Percentiles rank a stretch among this genome's conserved stretches.
phyloP scores from a whole-genome alignment of 148 eudicot species.

The Nepenthes gracilis region DNA sequence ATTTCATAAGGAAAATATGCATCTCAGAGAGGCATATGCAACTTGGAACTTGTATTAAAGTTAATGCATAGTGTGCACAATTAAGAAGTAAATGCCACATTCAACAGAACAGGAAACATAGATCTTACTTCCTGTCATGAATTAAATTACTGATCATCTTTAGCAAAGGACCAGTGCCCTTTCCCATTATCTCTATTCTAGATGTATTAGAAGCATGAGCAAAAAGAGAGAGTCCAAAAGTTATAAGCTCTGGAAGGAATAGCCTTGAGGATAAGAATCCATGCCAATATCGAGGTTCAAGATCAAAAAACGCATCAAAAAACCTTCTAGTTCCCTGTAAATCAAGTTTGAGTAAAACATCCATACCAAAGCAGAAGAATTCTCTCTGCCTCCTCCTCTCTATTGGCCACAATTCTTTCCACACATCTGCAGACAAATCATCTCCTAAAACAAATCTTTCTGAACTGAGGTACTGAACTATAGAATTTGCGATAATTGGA shows the following conservation, averaged over 20 bases:
- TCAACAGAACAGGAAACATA: neutral
- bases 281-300: constrained; percentile 97
- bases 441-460: constrained; percentile 17
- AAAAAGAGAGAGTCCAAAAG: constrained; percentile 86
- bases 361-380: constrained; percentile 99
- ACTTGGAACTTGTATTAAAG: too few relatives aligned
- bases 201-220: constrained; percentile 74
- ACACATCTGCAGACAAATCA: constrained; percentile 64
- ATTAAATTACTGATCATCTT: constrained; percentile 72
- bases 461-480: constrained; percentile 57
- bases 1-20: too few relatives aligned
- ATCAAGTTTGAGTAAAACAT: constrained; percentile 86
- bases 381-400: constrained; percentile 93
- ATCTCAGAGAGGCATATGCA: too few relatives aligned
- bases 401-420: constrained; percentile 94
- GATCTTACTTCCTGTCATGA: constrained; percentile 46
- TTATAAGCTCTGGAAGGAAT: constrained; percentile 71
- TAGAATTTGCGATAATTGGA: constrained; percentile 74
- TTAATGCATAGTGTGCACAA: too few relatives aligned
- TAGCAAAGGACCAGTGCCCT: constrained; percentile 84
- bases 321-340: constrained; percentile 80
- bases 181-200: constrained; percentile 92
- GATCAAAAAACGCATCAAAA: constrained; percentile 85
- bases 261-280: constrained; percentile 92
- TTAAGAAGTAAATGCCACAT: neutral